These are phyloP conservation scores for Curvularia hawaiiensis DNA, from an alignment of 2,329 filamentous ascomycete species.

Conservation along the genomic window DNA sequence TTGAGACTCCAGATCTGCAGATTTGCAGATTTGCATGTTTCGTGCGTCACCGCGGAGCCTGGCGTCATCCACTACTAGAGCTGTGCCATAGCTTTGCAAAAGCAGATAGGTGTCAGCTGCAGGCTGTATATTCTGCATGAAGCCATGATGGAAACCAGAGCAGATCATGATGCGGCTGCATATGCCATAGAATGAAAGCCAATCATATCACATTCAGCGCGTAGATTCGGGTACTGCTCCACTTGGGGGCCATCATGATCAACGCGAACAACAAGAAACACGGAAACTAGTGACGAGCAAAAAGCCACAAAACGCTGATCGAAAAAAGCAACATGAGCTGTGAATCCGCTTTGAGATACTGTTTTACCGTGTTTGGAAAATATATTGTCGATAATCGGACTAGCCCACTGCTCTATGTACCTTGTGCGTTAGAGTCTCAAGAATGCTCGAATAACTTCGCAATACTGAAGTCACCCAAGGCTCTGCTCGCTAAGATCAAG, in stretches of 20 bases:
- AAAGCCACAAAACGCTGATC: constrained; percentile 14
- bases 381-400: constrained; percentile 7
- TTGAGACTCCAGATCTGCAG: neutral
- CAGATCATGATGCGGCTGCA: constrained; percentile 17
- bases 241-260: constrained; percentile 20
- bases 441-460: constrained; percentile 10
- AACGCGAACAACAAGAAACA: constrained; percentile 18
- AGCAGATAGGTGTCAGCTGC: neutral
- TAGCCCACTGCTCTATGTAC: constrained; percentile 2
- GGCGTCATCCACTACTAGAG: neutral
- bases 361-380: constrained; percentile 8
- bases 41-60: neutral
- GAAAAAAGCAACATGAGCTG: constrained; percentile 2
- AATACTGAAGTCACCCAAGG: neutral
- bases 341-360: constrained; percentile 6
- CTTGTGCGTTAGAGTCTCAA: constrained; percentile 11
- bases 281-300: constrained; percentile 21
- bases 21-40: neutral
- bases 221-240: constrained; percentile 8
- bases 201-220: constrained; percentile 3
- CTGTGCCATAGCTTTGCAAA: constrained; percentile 1
- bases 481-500: constrained; percentile 1
- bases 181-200: neutral
- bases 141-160: constrained; percentile 12
- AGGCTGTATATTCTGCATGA: neutral